phyloP scores from a whole-genome alignment of 1,284 basidiomycete species.

The Grifola frondosa region DNA sequence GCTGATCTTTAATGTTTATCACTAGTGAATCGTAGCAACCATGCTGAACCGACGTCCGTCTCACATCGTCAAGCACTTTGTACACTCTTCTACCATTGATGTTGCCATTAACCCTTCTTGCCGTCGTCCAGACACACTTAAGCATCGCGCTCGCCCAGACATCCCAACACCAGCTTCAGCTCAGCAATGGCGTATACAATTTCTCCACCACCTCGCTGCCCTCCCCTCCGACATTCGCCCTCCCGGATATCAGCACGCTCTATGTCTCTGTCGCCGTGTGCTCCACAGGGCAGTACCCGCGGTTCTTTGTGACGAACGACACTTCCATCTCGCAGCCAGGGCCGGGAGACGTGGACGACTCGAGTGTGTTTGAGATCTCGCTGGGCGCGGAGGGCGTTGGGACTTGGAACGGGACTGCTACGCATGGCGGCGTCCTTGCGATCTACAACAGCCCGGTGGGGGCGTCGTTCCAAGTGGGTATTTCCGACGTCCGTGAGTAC shows the following conservation, averaged over 20 bases:
- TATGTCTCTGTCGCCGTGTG: slow-evolving; percentile 64
- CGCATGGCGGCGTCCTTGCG: slow-evolving; percentile 48
- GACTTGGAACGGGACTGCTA: slow-evolving; percentile 50
- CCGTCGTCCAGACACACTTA: slow-evolving; percentile 21
- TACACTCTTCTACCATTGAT: too few species aligned
- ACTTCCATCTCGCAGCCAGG: slow-evolving; percentile 41
- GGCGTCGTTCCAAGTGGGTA: slow-evolving; percentile 54
- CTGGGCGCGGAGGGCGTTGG: slow-evolving; percentile 53
- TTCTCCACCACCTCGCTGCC: slow-evolving; percentile 18
- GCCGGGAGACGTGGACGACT: slow-evolving; percentile 36
- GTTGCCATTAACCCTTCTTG: slow-evolving; percentile 24
- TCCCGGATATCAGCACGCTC: slow-evolving; percentile 42
- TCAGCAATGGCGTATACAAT: slow-evolving; percentile 18
- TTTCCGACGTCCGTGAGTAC: slow-evolving; percentile 51
- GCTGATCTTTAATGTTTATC: too few species aligned
- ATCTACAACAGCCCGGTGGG: slow-evolving; percentile 41
- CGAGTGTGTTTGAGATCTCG: slow-evolving; percentile 50
- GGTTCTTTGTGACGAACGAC: slow-evolving; percentile 60
- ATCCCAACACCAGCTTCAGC: slow-evolving; percentile 16
- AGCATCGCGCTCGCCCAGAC: slow-evolving; percentile 20
- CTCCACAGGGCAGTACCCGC: slow-evolving; percentile 34
- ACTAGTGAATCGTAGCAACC: too few species aligned
- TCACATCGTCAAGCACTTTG: too few species aligned
- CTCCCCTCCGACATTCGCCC: slow-evolving; percentile 27
- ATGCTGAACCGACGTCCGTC: too few species aligned